phyloP scores from a whole-genome alignment of 176 grass and related monocot species.

The Alloteropsis semialata region DNA sequence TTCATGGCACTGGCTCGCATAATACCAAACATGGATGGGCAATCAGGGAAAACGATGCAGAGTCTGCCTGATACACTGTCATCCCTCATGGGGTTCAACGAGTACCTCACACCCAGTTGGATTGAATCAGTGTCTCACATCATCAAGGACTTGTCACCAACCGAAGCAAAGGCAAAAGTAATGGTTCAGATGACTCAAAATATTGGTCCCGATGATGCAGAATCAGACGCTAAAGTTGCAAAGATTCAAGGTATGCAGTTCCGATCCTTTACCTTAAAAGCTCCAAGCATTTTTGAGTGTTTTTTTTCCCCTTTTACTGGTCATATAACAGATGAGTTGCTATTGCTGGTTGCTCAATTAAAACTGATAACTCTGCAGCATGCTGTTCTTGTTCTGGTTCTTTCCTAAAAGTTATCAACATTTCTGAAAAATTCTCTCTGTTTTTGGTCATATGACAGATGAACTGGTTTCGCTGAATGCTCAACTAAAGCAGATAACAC shows the following conservation, averaged over 20 bases:
- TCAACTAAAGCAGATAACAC: slow-evolving; percentile 53
- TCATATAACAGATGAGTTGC: slow-evolving; percentile 54
- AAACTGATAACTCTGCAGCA: slow-evolving; percentile 51
- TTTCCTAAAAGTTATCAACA: neutral
- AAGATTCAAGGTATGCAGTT: slow-evolving; percentile 69
- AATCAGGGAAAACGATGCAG: slow-evolving; percentile 48
- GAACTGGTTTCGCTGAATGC: slow-evolving; percentile 59
- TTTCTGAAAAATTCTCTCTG: neutral
- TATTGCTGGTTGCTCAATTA: slow-evolving; percentile 43
- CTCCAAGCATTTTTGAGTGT: slow-evolving; percentile 2
- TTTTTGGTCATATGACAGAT: slow-evolving; percentile 49
- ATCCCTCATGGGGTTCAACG: slow-evolving; percentile 66
- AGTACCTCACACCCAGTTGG: slow-evolving; percentile 64
- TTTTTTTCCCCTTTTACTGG: neutral
- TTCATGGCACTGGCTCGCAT: slow-evolving; percentile 18
- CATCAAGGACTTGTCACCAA: slow-evolving; percentile 68
- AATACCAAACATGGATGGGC: slow-evolving; percentile 51
- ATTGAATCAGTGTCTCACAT: slow-evolving; percentile 73
- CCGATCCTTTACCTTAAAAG: neutral
- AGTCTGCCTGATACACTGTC: slow-evolving; percentile 62
- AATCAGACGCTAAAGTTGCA: slow-evolving; percentile 41
- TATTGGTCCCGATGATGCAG: slow-evolving; percentile 37
- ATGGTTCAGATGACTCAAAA: slow-evolving; percentile 35
- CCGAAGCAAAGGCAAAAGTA: slow-evolving; percentile 34
- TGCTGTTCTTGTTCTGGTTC: slow-evolving; percentile 11